Base-by-base conservation (phyloP, 129 eudicot species). In the Scalesia atractyloides region DNA sequence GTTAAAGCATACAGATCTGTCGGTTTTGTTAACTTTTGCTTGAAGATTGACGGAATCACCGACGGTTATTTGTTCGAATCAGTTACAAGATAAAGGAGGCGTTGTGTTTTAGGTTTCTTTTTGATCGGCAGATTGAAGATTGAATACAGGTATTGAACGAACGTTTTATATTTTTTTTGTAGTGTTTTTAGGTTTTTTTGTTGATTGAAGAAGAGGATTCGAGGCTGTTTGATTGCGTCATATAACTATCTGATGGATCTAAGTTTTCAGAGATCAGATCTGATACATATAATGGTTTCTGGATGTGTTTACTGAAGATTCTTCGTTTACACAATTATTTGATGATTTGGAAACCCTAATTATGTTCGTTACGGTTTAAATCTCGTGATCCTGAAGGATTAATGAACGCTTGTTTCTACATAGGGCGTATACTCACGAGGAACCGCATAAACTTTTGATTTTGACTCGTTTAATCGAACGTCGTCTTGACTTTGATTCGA, bases 131-230 rank as follows among this genome's bases (percentile, higher is more conserved):
- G 30, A 41, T 67, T n/a, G 24, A 56, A 56, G 59, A 75, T 75
- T 66, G 13, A 53, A 19, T 8, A 44, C 74, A 76, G 80, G 80
- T 76, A 76, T 41, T 67, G 67, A 67, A 75, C 54, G 79, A 74
- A 56, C 79, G 43, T 67, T 76, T 54, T 36, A 44, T 41, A 56
- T 26, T 43, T 56, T 56, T 57, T 6, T n/a, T n/a, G n/a, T 39
- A 67, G 74, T 66, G 61, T 68, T 76, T 66, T 76, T 67, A 66
- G 79, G 73, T 66, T 66, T 66, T 15, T 13, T 65, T 39, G 68
- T 41, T 66, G 1, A 57, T 24, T 36, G 24, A 20, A 3, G 62
- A 58, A 58, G 64, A 58, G 57, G 68, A 58, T 58, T 43, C 61
- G 50, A 46, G 63, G 50, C 50, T 52, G 63, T 64, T 26, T 48